These are phyloP conservation scores for Esteya vermicola DNA, from an alignment of 2,329 filamentous ascomycete species.

Conservation along the genomic window DNA sequence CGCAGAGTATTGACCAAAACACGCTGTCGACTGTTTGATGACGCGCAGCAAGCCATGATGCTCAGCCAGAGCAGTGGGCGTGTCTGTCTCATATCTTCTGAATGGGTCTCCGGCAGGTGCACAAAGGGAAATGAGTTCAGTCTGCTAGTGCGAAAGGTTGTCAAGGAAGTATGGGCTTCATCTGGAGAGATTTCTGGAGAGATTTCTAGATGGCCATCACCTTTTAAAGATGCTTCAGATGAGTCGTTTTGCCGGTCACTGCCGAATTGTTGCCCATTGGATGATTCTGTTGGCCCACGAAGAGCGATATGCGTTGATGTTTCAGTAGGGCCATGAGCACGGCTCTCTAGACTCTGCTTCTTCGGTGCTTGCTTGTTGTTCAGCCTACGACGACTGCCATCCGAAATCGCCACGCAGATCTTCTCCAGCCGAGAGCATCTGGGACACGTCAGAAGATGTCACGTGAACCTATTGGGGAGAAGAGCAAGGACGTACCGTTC, in stretches of 20 bases:
- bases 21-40: slow-evolving; percentile 19
- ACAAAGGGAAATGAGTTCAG: slow-evolving; percentile 26
- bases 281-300: too few relatives aligned
- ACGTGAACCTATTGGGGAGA: background rate
- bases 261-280: too few relatives aligned
- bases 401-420: background rate
- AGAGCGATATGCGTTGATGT: too few relatives aligned
- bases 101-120: slow-evolving; percentile 20
- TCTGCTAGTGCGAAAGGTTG: background rate
- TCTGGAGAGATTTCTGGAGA: background rate
- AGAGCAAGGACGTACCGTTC: background rate
- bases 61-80: slow-evolving; percentile 34
- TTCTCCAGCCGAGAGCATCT: background rate
- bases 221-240: too few relatives aligned
- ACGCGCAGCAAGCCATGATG: slow-evolving; percentile 30
- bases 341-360: too few relatives aligned
- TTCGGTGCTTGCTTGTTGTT: background rate
- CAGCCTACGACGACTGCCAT: background rate
- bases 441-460: background rate
- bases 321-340: too few relatives aligned
- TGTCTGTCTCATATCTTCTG: slow-evolving; percentile 22
- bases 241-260: too few relatives aligned
- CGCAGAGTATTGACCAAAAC: slow-evolving; percentile 1
- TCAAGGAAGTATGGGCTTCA: background rate
- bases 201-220: background rate